A percentile compares a stretch with the other conserved stretches of the same genome.
phyloP scores from a whole-genome alignment of 257 asterid genomes.

The Nicotiana attenuata region DNA sequence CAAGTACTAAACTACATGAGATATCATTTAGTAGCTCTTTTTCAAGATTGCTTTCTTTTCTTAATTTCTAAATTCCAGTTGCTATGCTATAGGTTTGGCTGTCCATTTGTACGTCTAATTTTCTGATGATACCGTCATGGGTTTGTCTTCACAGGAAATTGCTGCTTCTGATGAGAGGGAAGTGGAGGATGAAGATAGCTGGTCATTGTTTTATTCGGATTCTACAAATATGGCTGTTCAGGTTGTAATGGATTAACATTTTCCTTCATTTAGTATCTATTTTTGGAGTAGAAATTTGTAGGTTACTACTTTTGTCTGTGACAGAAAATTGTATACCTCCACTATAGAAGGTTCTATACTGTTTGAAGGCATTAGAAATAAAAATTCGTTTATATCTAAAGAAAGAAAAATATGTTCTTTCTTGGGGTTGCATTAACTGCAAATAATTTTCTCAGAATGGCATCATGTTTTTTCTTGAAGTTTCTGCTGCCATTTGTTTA shows the following conservation, averaged over 20 bases:
- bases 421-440: background rate
- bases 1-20: constrained; percentile 41
- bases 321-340: background rate
- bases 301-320: background rate
- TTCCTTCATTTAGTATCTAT: background rate
- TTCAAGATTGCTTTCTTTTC: background rate
- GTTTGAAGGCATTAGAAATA: constrained; percentile 2
- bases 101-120: background rate
- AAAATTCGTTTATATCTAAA: background rate
- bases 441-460: background rate
- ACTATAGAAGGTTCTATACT: constrained; percentile 2
- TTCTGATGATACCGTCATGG: constrained; percentile 8
- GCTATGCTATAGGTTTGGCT: background rate
- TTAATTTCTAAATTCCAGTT: background rate
- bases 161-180: constrained; percentile 40
- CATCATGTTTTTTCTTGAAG: background rate
- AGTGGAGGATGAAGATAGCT: constrained; percentile 66
- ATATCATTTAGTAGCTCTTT: constrained; percentile 10
- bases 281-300: background rate
- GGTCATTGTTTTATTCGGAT: constrained; percentile 75
- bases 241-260: constrained; percentile 34
- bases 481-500: constrained; percentile 11
- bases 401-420: background rate
- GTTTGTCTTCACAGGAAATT: constrained; percentile 37
- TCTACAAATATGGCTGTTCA: constrained; percentile 88